Conservation (phyloP, 2,329 filamentous ascomycete genomes). For the Helotiales sp. region DNA sequence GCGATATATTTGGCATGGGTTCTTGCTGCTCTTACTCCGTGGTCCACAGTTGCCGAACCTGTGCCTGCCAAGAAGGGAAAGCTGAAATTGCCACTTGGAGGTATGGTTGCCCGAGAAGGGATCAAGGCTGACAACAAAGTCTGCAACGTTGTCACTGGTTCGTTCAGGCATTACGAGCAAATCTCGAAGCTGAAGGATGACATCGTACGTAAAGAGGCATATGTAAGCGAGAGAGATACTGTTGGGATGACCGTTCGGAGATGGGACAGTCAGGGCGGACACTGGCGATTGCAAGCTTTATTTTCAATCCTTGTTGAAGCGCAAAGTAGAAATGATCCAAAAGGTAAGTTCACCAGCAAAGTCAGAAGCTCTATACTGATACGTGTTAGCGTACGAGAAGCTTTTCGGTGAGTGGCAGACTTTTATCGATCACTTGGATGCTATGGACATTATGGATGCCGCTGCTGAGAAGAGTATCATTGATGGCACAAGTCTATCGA, state of each 20-base stretch:
- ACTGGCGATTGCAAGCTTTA: slow-evolving; percentile 72
- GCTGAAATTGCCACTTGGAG: slow-evolving; percentile 56
- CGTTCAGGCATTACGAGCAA: slow-evolving; percentile 60
- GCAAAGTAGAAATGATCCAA: slow-evolving; percentile 37
- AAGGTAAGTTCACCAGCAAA: slow-evolving; percentile 1
- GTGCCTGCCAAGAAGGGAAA: slow-evolving; percentile 45
- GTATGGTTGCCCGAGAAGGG: slow-evolving; percentile 70
- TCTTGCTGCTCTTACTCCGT: slow-evolving; percentile 73
- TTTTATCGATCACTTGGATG: slow-evolving; percentile 56
- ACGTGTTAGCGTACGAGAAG: slow-evolving; percentile 28
- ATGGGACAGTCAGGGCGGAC: slow-evolving; percentile 63
- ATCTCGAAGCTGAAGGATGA: slow-evolving; percentile 64
- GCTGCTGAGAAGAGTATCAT: slow-evolving; percentile 62
- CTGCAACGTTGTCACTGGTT: slow-evolving; percentile 64
- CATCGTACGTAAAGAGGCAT: slow-evolving; percentile 46
- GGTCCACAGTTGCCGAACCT: slow-evolving; percentile 54
- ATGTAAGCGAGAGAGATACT: slow-evolving; percentile 56
- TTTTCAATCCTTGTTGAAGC: slow-evolving; percentile 68
- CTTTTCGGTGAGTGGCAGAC: slow-evolving; percentile 52
- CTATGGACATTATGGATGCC: slow-evolving; percentile 56
- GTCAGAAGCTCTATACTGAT: background rate
- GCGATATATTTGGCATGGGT: slow-evolving; percentile 76
- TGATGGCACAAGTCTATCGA: slow-evolving; percentile 73
- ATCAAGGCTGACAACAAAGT: slow-evolving; percentile 79
- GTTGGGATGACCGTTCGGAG: slow-evolving; percentile 73